Evolutionary conservation across 2,329 filamentous ascomycete genomes (phyloP).

Genomic region (Cordyceps militaris): DNA sequence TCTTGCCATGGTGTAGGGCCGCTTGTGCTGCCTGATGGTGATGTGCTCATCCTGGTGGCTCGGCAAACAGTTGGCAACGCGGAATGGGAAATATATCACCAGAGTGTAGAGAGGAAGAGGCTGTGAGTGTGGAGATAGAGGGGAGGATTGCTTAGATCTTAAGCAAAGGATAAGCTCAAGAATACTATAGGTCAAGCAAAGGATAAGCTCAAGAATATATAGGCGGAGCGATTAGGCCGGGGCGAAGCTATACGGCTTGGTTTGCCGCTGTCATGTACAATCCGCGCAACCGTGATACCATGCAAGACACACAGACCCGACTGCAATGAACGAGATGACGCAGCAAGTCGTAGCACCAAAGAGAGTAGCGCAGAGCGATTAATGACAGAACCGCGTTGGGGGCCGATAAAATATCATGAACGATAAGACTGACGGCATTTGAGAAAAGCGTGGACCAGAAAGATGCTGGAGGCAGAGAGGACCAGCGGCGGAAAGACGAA

Average conservation of each 20-base stretch:
- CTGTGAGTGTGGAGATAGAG: background rate
- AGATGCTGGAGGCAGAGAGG: background rate
- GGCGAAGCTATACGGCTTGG: constrained; percentile 12
- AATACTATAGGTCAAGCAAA: constrained; percentile 8
- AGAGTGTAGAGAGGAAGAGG: background rate
- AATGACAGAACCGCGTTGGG: background rate
- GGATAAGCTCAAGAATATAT: constrained; percentile 7
- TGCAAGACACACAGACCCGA: constrained; percentile 10
- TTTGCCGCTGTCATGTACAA: constrained; percentile 13
- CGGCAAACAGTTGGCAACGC: background rate
- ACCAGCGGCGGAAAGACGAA: background rate
- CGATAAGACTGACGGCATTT: constrained; percentile 3
- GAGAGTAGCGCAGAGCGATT: background rate
- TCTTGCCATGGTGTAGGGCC: constrained; percentile 35
- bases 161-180: background rate
- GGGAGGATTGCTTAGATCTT: background rate
- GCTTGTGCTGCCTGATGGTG: constrained; percentile 14
- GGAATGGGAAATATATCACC: constrained; percentile 3
- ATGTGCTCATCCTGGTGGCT: constrained; percentile 4
- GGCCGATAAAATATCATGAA: background rate
- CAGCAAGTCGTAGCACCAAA: constrained; percentile 2
- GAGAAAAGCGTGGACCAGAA: background rate
- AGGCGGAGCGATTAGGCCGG: background rate
- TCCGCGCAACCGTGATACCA: constrained; percentile 10
- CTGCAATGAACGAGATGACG: constrained; percentile 5